Base-by-base conservation (phyloP, 306 rosid genomes). In the Casuarina cunninghamiana region DNA sequence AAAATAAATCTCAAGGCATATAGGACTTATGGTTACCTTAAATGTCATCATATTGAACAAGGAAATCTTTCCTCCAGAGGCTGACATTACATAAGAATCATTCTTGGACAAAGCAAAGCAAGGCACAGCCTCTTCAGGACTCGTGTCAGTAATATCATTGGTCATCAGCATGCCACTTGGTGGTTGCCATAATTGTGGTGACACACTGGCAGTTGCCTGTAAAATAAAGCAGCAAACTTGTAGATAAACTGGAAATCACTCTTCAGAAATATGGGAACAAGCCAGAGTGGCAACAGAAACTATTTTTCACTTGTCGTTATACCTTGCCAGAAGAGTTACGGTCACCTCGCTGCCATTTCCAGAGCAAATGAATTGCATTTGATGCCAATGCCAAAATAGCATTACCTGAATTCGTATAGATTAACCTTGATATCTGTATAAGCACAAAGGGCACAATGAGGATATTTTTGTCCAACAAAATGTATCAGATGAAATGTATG, bases 1-100 rank as follows among this genome's bases (percentile, higher is more conserved):
- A 81, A 53, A 48, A 35, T 21, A 79, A 35, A 10, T 65, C 60
- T 42, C 60, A 62, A 43, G 46, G 8, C 21, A 75, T 10, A 72
- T 15, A 26, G 57, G 67, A 83, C 54, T 57, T 71, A 2, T 51
- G 61, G 17, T 81, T 75, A 94, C 98, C 98, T 92, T 94, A 80
- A 94, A 94, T 55, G 98, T 94, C 98, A 94, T 94, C 98, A 91
- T 94, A 86, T 94, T 94, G 83, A 94, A 94, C 53, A 94, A 85
- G 74, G 98, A 94, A 71, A 94, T 91, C 88, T 91, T 91, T 79
- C 98, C 98, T 73, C 98, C 98, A 6, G 98, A 94, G 68, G 98
- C 98, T 71, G 98, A 94, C 96, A 94, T 94, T 61, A 94, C 98
- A n/a, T 94, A 94, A 77, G 97, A 91, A 86, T 94, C 98, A 76